These are phyloP conservation scores for Nemania bipapillata DNA, from an alignment of 2,329 filamentous ascomycete genomes.

Conservation along the genomic window DNA sequence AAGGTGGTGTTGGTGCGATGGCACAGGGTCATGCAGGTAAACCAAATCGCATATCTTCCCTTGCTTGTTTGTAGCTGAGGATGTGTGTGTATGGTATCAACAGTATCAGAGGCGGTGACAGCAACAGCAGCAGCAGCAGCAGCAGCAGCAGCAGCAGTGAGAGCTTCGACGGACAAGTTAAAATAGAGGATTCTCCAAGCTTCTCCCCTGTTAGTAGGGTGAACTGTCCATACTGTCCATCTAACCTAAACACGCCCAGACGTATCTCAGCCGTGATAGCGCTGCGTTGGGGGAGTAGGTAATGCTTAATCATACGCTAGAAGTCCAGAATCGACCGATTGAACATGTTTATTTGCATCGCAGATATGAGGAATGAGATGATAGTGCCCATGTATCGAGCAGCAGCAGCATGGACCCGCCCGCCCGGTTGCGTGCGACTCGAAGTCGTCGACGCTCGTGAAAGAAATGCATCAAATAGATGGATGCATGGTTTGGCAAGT, in stretches of 20 bases:
- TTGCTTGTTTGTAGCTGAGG: no score
- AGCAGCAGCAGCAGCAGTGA: no score
- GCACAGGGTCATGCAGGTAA: constrained; percentile 21
- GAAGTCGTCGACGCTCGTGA: background rate
- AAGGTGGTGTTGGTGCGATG: constrained; percentile 20
- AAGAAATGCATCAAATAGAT: no score
- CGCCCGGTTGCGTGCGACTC: background rate
- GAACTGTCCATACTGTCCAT: no score
- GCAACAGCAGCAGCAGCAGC: no score
- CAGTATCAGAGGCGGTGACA: no score
- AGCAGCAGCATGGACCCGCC: background rate
- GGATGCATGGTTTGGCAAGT: background rate
- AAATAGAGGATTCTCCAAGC: background rate
- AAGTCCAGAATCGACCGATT: background rate
- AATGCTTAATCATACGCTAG: no score
- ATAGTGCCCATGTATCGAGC: background rate
- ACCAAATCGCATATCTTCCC: background rate
- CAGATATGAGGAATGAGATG: background rate
- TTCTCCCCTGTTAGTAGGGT: background rate
- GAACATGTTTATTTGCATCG: background rate
- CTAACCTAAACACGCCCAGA: background rate
- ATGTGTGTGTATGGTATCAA: no score
- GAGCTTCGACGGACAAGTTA: no score
- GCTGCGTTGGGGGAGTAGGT: no score
- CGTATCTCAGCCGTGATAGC: no score